These are phyloP conservation scores for Stramenopiles sp. DNA, from an alignment of 352 stramenopile genomes.

Conservation along the genomic window DNA sequence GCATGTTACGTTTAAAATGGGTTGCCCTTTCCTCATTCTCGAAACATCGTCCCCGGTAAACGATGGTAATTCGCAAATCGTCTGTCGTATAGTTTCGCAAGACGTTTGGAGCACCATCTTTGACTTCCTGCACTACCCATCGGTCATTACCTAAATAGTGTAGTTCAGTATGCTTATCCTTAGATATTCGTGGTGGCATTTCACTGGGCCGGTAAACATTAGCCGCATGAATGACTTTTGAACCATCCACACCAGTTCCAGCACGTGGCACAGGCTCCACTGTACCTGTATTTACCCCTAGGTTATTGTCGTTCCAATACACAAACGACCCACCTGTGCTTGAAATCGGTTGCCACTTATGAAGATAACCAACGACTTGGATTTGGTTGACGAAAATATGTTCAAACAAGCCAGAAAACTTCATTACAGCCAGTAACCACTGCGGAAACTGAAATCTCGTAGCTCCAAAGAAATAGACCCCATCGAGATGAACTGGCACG, in stretches of 20 bases:
- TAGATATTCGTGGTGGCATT: constrained; percentile 19
- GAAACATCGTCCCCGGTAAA: constrained; percentile 27
- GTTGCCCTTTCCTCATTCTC: constrained; percentile 7
- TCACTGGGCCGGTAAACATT: constrained; percentile 21
- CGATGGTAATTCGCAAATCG: constrained; percentile 26
- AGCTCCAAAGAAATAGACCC: constrained; percentile 25
- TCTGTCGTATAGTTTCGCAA: constrained; percentile 15
- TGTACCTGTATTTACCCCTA: neutral
- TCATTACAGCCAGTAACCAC: constrained; percentile 27
- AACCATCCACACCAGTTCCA: constrained; percentile 22
- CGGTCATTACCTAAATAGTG: neutral
- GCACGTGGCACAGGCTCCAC: constrained; percentile 13
- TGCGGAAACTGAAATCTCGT: constrained; percentile 24
- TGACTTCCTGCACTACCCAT: constrained; percentile 21
- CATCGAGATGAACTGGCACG: constrained; percentile 24
- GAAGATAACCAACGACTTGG: constrained; percentile 26
- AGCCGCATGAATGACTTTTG: constrained; percentile 25
- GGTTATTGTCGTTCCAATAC: constrained; percentile 20
- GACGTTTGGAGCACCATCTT: neutral
- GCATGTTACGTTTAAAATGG: constrained; percentile 4
- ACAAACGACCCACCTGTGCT: constrained; percentile 21
- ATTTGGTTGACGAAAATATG: constrained; percentile 26
- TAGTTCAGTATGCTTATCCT: constrained; percentile 18
- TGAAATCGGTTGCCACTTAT: constrained; percentile 20
- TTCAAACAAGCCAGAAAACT: constrained; percentile 23